Conservation (phyloP, 352 stramenopile species). For the Thraustochytrium aureum region DNA sequence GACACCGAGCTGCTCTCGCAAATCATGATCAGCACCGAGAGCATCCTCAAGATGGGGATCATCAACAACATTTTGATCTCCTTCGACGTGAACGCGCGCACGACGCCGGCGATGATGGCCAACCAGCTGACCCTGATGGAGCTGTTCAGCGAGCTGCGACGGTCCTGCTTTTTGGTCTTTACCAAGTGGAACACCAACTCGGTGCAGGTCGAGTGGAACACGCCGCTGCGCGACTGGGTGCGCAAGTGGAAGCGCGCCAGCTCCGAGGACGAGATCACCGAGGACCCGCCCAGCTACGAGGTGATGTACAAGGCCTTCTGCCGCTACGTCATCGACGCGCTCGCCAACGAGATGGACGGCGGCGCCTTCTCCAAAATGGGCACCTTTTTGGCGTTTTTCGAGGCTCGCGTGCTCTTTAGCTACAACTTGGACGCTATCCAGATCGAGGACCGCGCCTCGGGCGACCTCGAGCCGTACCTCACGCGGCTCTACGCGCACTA, state of each 20-base stretch:
- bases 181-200: slow-evolving; percentile 54
- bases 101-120: slow-evolving; percentile 51
- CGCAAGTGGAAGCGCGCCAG: slow-evolving; percentile 31
- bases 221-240: slow-evolving; percentile 48
- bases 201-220: slow-evolving; percentile 52
- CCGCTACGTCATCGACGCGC: slow-evolving; percentile 43
- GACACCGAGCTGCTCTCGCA: slow-evolving; percentile 53
- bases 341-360: slow-evolving; percentile 54
- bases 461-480: slow-evolving; percentile 31
- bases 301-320: slow-evolving; percentile 52
- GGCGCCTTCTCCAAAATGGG: slow-evolving; percentile 52
- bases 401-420: slow-evolving; percentile 43
- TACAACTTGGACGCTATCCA: slow-evolving; percentile 54
- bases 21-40: slow-evolving; percentile 51
- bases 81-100: slow-evolving; percentile 53
- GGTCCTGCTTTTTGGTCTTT: slow-evolving; percentile 51
- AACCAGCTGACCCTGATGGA: slow-evolving; percentile 55
- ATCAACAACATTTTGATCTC: slow-evolving; percentile 54
- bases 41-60: slow-evolving; percentile 51
- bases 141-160: slow-evolving; percentile 49
- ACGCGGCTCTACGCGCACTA: slow-evolving; percentile 41
- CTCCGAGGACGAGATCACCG: slow-evolving; percentile 16
- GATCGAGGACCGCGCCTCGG: slow-evolving; percentile 32
- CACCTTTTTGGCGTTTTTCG: slow-evolving; percentile 53
- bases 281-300: slow-evolving; percentile 53